Evolutionary conservation across 2,329 filamentous ascomycete species (phyloP), one percentile per base, ranked within the genome.

Genomic region (Xylaria sp.): DNA sequence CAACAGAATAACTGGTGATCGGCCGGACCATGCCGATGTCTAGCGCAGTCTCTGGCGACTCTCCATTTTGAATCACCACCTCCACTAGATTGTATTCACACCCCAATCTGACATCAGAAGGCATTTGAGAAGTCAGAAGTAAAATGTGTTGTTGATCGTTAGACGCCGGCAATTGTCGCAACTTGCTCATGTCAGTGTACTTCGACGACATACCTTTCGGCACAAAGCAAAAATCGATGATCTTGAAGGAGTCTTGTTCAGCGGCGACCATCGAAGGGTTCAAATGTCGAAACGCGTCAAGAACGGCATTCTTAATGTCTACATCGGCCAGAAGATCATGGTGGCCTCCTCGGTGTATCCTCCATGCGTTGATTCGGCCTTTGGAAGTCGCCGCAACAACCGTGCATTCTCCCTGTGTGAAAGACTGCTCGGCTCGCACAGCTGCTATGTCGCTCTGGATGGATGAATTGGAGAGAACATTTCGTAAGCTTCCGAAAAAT

Each of bases 341-440:
- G 66, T 92, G 90, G 39, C 92, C 92, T 62, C 90, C 90, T 73
- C 93, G 91, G 69, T 93, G 91, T 49, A 97, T 81, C 70, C 89
- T 90, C 94, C 94, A 99, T 6, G 88, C 82, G 67, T 95, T 88
- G 30, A 99, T 76, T 59, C 87, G 83, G 34, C 90, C 93, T 67
- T 88, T 88, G 57, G 85, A 82, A 1, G 92, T 94, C 11, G 88
- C 85, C 44, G 92, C 86, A 52, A 96, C 83, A 39, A 96, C 81
- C 66, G 92, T 91, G 70, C 92, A 87, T 74, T 97, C 92, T 23
- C 92, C 92, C 64, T 91, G 86, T 59, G 86, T 84, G 44, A 82
- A 80, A 8, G 88, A 86, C 55, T 83, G 80, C 49, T 90, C 90
- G 30, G 91, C 86, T 66, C 87, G 85, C 44, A 96, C 87, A 35